Conservation (phyloP, 2,329 filamentous ascomycete genomes). For the Raffaelea deltoideospora region DNA sequence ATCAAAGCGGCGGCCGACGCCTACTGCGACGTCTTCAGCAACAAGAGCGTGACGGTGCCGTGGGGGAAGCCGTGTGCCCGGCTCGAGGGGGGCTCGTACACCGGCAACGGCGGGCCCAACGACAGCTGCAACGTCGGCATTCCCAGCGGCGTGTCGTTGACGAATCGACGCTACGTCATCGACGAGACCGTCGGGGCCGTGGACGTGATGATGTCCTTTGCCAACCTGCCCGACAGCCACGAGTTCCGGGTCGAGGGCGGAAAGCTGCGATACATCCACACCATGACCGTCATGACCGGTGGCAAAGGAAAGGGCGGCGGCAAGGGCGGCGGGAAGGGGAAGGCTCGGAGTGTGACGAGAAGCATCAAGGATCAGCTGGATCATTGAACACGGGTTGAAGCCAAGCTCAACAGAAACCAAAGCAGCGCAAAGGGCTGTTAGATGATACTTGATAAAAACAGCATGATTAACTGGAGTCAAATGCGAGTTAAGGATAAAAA, state of each 20-base stretch:
- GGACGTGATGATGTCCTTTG: conserved; percentile 17
- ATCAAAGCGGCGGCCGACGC: conserved; percentile 19
- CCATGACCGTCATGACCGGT: conserved; percentile 13
- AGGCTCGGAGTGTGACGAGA: not conserved
- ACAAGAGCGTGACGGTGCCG: conserved; percentile 16
- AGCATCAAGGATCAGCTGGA: too few species aligned
- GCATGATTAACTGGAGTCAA: too few species aligned
- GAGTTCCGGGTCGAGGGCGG: conserved; percentile 19
- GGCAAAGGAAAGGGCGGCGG: not conserved
- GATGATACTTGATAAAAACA: too few species aligned
- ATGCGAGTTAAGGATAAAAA: too few species aligned
- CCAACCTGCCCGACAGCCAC: conserved; percentile 17
- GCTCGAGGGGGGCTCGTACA: conserved; percentile 15
- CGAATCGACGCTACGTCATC: conserved; percentile 14
- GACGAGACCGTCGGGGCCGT: conserved; percentile 13
- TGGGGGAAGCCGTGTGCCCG: conserved; percentile 21
- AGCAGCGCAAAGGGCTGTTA: too few species aligned
- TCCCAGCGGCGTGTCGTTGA: conserved; percentile 8
- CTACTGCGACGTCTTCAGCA: conserved; percentile 21
- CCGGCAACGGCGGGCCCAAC: conserved; percentile 9
- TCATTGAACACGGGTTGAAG: too few species aligned
- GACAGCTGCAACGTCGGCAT: conserved; percentile 13
- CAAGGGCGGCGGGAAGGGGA: not conserved
- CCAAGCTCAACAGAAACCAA: too few species aligned
- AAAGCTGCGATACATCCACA: conserved; percentile 18